Base-by-base conservation (phyloP, 192 early-diverging fungal species). In the Rhizophagus sp. region DNA sequence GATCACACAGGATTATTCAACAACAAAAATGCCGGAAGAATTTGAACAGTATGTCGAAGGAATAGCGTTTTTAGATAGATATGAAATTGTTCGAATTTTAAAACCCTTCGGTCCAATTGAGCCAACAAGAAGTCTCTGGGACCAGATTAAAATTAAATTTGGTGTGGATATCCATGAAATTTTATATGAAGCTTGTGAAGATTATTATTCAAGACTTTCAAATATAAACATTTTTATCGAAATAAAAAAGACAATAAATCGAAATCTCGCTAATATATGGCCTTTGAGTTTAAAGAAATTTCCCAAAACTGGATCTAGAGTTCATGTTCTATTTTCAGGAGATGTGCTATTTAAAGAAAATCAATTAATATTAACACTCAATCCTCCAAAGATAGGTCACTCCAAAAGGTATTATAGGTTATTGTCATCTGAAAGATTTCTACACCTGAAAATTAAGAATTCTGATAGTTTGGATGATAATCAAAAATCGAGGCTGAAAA, bases 341-440 rank as follows among this genome's bases (percentile, higher is more conserved):
- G 25, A 73, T 3, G 47, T 73, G n/a, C 17, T 36, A 3, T 15
- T 52, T 5, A 24, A 24, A 25, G 27, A 73, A 8, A 4, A 8
- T 6, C 44, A 73, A 27, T 52, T 73, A 27, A 25, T 39, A 47
- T 66, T 77, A 44, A 17, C 17, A 1, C 47, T 85, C 5, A 52
- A 80, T 24, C 50, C 82, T 9, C 82, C 80, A 25, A 72, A 64
- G 27, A 63, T 71, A 22, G 11, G 61, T 10, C 49, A 57, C 15
- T 83, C 82, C 9, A 85, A 81, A 49, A 76, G 84, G 30, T 79
- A 81, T 49, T 85, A 79, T 34, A 62, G 84, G 19, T 75, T 83
- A 65, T 85, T 49, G 27, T 80, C 75, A 22, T 33, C 76, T 0
- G 80, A 85, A 1, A 30, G 84, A 67, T 85, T 85, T 25, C 25